Evolutionary conservation across 2,329 filamentous ascomycete species (phyloP).

Genomic region (Monosporascus cannonballus): DNA sequence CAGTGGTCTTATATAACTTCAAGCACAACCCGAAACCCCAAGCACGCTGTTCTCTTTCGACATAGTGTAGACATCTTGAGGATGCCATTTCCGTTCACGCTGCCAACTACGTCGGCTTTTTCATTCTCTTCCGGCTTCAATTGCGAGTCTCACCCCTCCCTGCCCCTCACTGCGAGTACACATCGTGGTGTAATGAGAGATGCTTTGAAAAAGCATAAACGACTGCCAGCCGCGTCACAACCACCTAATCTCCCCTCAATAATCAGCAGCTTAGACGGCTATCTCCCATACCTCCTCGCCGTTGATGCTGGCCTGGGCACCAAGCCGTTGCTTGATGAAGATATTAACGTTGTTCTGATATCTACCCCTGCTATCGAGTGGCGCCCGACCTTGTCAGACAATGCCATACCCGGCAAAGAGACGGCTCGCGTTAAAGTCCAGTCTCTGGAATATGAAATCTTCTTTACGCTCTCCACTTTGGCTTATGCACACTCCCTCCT

Average conservation of each 20-base stretch:
- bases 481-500: slow-evolving; percentile 68
- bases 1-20: no score
- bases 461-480: slow-evolving; percentile 71
- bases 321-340: slow-evolving; percentile 46
- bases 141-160: slow-evolving; percentile 80
- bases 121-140: slow-evolving; percentile 72
- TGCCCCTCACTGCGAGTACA: slow-evolving; percentile 76
- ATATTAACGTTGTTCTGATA: slow-evolving; percentile 61
- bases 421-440: slow-evolving; percentile 60
- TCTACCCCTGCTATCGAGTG: slow-evolving; percentile 65
- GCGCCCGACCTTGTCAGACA: slow-evolving; percentile 70
- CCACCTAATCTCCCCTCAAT: slow-evolving; percentile 64
- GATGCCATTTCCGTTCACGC: slow-evolving; percentile 86
- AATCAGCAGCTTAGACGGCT: slow-evolving; percentile 63
- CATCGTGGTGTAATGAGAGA: slow-evolving; percentile 78
- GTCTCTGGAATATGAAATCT: slow-evolving; percentile 76
- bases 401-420: slow-evolving; percentile 58
- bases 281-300: slow-evolving; percentile 77
- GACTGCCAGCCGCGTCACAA: slow-evolving; percentile 67
- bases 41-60: no score
- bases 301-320: slow-evolving; percentile 66
- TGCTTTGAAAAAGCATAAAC: slow-evolving; percentile 82
- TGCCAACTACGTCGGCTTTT: slow-evolving; percentile 86
- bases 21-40: no score
- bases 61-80: no score